Evolutionary conservation across 495 filamentous ascomycete genomes (phyloP).

Genomic region (Xylaria sp.): DNA sequence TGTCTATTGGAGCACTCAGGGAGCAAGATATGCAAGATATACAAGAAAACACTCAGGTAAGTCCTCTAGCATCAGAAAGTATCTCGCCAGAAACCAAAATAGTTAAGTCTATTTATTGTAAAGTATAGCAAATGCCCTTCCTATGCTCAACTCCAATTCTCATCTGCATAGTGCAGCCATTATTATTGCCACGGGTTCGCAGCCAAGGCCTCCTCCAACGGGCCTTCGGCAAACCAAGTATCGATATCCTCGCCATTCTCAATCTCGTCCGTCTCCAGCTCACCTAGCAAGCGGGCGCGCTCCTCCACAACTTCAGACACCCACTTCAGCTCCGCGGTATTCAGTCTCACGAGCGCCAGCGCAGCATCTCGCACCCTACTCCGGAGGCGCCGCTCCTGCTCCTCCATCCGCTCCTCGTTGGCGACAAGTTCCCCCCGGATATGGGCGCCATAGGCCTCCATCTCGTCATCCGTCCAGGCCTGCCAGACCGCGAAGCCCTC

Average conservation of each 20-base stretch:
- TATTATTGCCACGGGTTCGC: neutral
- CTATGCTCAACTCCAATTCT: neutral
- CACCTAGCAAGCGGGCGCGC: conserved; percentile 37
- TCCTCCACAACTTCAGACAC: conserved; percentile 40
- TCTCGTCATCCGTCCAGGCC: conserved; percentile 37
- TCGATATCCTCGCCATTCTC: conserved; percentile 42
- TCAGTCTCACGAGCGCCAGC: conserved; percentile 27
- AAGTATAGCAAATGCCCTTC: neutral
- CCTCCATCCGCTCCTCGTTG: conserved; percentile 41
- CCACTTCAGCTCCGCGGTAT: conserved; percentile 42
- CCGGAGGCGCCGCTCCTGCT: conserved; percentile 31
- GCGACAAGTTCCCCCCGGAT: conserved; percentile 40
- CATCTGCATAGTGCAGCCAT: too few species aligned
- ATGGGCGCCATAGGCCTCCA: conserved; percentile 31
- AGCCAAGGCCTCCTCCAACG: conserved; percentile 29
- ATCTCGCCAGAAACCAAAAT: neutral
- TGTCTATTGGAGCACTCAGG: neutral
- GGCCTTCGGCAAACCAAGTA: conserved; percentile 35
- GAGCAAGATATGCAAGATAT: neutral
- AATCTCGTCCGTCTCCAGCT: conserved; percentile 44
- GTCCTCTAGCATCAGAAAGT: neutral
- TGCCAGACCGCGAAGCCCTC: conserved; percentile 36
- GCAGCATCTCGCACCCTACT: conserved; percentile 21
- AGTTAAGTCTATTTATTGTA: neutral
- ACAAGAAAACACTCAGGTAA: neutral